phyloP scores from a whole-genome alignment of 1,284 basidiomycete species.

The Agaricales sp. region DNA sequence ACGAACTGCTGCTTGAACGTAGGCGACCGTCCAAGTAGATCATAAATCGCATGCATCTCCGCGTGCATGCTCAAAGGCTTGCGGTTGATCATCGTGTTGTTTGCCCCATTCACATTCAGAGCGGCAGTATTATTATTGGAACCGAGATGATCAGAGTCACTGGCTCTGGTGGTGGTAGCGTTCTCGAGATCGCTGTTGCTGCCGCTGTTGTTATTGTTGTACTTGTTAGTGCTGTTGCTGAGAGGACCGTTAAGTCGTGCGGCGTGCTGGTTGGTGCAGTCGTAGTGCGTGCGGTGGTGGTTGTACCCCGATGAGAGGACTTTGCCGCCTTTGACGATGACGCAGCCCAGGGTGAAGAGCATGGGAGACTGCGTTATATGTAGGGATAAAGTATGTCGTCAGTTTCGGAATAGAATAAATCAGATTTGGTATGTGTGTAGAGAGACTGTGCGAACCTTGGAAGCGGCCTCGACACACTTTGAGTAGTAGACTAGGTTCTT shows the following conservation, averaged over 20 bases:
- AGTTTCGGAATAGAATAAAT: not conserved
- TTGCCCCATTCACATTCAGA: no score
- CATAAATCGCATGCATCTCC: slow-evolving; percentile 52
- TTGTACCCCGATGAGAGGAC: slow-evolving; percentile 43
- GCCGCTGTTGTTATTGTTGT: no score
- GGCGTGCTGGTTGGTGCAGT: slow-evolving; percentile 30
- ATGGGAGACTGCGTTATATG: slow-evolving; percentile 30
- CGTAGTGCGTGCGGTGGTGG: slow-evolving; percentile 45
- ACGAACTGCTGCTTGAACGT: slow-evolving; percentile 27
- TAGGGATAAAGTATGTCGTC: not conserved
- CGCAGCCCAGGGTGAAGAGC: slow-evolving; percentile 44
- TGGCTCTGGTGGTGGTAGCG: no score
- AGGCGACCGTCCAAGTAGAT: slow-evolving; percentile 4
- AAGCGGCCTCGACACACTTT: slow-evolving; percentile 38
- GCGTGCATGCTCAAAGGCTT: slow-evolving; percentile 52
- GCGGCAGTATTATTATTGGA: no score
- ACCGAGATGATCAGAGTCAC: no score
- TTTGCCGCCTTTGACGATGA: slow-evolving; percentile 50
- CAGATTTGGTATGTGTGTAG: no score
- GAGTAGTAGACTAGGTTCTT: slow-evolving; percentile 45
- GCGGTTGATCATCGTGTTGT: not conserved
- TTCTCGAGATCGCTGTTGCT: no score
- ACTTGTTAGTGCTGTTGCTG: no score
- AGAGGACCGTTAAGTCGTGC: no score
- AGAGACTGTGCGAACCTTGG: slow-evolving; percentile 25